Evolutionary conservation across 2,329 filamentous ascomycete species (phyloP).

Genomic region (Tolypocladium endophyticum): DNA sequence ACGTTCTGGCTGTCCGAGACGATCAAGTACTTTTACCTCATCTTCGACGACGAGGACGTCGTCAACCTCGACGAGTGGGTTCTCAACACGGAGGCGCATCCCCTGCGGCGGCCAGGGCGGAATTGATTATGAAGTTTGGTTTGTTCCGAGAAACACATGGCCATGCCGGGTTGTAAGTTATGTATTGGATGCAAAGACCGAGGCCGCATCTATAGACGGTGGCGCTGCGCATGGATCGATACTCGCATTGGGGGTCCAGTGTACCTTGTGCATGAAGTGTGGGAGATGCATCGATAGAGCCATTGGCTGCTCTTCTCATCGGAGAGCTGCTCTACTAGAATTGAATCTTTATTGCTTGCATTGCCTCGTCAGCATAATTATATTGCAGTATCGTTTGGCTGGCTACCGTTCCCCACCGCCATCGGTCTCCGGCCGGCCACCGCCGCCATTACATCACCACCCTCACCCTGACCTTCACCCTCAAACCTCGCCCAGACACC

Average conservation of each 20-base stretch:
- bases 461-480: background rate
- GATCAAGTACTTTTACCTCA: constrained; percentile 67
- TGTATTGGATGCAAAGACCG: background rate
- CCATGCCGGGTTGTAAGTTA: background rate
- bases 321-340: background rate
- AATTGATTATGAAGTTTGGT: background rate
- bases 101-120: constrained; percentile 24
- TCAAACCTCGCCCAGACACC: constrained; percentile 1
- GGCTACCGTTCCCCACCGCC: constrained; percentile 7
- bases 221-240: background rate
- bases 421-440: background rate
- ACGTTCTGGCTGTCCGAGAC: constrained; percentile 69
- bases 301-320: background rate
- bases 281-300: background rate
- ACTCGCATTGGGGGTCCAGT: background rate
- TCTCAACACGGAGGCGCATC: constrained; percentile 48
- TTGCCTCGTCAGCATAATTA: no score
- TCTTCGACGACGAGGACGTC: constrained; percentile 53
- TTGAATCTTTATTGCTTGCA: no score
- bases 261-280: background rate
- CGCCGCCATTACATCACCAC: constrained; percentile 17
- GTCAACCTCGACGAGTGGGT: constrained; percentile 64
- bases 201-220: background rate
- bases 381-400: background rate
- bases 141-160: no score